Percentiles rank a stretch among this genome's conserved stretches.
Conservation (phyloP, 106 monocot species). For the Dendrobium officinale region DNA sequence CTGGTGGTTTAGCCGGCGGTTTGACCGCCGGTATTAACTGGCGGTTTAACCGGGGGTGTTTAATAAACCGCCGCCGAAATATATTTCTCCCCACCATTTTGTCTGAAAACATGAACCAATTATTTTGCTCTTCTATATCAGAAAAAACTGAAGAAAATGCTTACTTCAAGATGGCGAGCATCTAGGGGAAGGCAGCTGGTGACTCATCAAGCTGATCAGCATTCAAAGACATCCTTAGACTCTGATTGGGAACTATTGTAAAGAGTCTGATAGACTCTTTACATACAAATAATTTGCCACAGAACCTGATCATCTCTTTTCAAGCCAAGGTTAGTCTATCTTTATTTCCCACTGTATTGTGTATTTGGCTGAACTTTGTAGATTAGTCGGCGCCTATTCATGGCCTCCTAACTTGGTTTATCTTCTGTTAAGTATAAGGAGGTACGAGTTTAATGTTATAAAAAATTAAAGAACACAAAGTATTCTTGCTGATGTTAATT, state of each 20-base stretch:
- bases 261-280: neutral
- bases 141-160: slow-evolving; percentile 4
- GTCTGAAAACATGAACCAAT: neutral
- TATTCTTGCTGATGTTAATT: no score
- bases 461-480: no score
- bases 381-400: neutral
- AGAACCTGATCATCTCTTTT: no score
- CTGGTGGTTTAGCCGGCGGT: no score
- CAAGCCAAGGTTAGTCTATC: neutral
- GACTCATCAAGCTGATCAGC: neutral
- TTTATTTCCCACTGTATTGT: neutral
- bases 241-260: slow-evolving; percentile 6
- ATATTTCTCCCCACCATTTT: neutral
- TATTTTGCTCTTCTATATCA: neutral
- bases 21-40: no score
- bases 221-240: neutral
- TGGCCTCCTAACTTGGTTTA: no score
- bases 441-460: no score
- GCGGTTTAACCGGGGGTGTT: no score
- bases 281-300: neutral
- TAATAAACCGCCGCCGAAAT: no score
- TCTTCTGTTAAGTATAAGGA: no score
- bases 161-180: neutral
- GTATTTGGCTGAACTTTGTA: neutral
- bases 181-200: neutral